Evolutionary conservation across 352 stramenopile species (phyloP), one percentile per base, ranked within the genome.

Genomic region (Pythium oligandrum): DNA sequence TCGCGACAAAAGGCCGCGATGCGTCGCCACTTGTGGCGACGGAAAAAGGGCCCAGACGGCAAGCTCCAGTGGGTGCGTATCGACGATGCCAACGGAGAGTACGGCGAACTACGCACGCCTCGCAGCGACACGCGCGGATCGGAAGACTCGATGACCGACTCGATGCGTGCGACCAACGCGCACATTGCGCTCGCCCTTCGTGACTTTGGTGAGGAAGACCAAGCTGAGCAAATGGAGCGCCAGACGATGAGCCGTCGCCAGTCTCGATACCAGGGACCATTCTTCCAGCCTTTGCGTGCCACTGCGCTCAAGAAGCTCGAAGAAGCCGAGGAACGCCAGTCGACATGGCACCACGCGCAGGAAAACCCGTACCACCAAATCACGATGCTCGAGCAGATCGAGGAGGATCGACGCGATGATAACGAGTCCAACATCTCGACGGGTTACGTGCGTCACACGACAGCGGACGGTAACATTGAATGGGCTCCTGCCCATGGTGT

Each of bases 1-100:
- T 75, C 80, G 9, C 69, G 83, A 6, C 83, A 93, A 46, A 93
- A 91, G 52, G 83, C 80, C 1, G 83, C 80, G 1, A 76, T 90
- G 64, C 74, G 83, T 3, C 74, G 83, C 6, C 80, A 90, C 40
- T 59, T 93, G 36, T 93, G 83, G 83, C 74, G 79, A 57, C 65
- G 83, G 26, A 88, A 91, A 53, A 71, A 78, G 5, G 80, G 80
- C 11, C 66, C 71, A 40, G 83, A 93, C 52, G 83, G 83, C 33
- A 57, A 78, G 40, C 83, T 93, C 72, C 78, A 78, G 31, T 93
- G 83, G 83, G 73, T 91, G 48, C 73, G 82, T 37, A 90, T 95
- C 55, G 81, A 91, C 57, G 70, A 61, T 31, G 62, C 69, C 53
- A 36, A 50, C 11, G 17, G 55, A 26, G 64, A 53, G n/a, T 87